Conservation (phyloP, 768 basidiomycete species). For the Agaricus bisporus region DNA sequence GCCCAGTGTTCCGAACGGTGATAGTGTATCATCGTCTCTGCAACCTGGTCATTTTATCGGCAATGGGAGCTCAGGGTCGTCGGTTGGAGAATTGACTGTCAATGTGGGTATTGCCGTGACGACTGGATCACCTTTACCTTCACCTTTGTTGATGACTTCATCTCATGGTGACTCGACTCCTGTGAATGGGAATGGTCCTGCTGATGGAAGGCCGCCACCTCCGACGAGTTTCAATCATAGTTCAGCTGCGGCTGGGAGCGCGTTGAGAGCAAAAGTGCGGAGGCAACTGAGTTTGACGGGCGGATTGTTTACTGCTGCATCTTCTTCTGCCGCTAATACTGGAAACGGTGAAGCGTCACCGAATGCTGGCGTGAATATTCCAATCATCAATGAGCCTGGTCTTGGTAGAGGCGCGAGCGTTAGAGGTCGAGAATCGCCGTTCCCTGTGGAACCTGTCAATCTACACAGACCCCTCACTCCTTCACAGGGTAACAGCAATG, state of each 20-base stretch:
- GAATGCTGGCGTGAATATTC: not conserved
- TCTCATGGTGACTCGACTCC: not conserved
- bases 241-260: slow-evolving; percentile 2
- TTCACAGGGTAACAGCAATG: not conserved
- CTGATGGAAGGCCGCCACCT: not conserved
- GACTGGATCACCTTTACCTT: slow-evolving; percentile 8
- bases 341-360: not conserved
- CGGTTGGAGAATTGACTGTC: slow-evolving; percentile 6
- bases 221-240: slow-evolving; percentile 3
- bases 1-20: slow-evolving; percentile 25
- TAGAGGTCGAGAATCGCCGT: slow-evolving; percentile 45
- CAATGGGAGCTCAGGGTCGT: not conserved
- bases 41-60: too few species aligned
- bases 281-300: slow-evolving; percentile 2
- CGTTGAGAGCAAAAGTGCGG: slow-evolving; percentile 8
- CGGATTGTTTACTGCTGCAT: not conserved
- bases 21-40: too few species aligned
- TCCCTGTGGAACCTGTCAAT: slow-evolving; percentile 38
- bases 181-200: not conserved
- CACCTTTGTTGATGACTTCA: slow-evolving; percentile 6
- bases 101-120: slow-evolving; percentile 6
- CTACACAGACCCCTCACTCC: not conserved
- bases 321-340: not conserved
- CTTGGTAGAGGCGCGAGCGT: not conserved
- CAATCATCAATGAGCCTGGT: not conserved